Percentiles rank a stretch among this genome's conserved stretches.
These are phyloP conservation scores for Barnettozyma sucrosica DNA, from an alignment of 805 yeast genomes.

Conservation along the genomic window DNA sequence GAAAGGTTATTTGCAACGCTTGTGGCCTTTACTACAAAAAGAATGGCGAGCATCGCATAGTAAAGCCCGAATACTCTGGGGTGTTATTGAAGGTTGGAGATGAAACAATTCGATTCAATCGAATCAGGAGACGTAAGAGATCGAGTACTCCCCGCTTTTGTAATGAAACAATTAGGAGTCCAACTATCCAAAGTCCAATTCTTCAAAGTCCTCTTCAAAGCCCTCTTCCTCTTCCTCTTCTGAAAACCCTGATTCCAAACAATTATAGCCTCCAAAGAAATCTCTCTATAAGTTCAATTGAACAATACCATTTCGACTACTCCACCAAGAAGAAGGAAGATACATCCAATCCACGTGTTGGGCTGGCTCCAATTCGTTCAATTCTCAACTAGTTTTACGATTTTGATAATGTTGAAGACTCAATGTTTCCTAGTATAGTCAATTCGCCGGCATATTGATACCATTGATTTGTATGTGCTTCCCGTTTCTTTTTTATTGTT, in stretches of 20 bases:
- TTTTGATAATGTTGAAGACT: background rate
- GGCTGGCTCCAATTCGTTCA: background rate
- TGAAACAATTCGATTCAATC: conserved; percentile 18
- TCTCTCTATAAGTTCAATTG: background rate
- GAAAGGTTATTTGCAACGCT: conserved; percentile 89
- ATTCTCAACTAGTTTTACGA: background rate
- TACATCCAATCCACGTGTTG: background rate
- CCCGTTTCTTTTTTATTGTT: too few species aligned
- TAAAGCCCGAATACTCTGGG: conserved; percentile 8
- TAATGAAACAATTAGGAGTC: background rate
- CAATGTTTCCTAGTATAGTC: background rate
- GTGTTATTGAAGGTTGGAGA: conserved; percentile 19
- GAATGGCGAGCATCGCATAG: conserved; percentile 18
- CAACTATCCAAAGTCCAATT: background rate
- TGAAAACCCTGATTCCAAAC: background rate
- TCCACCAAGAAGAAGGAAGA: background rate
- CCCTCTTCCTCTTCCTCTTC: background rate
- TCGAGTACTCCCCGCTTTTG: background rate
- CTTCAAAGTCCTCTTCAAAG: background rate
- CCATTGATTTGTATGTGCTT: too few species aligned
- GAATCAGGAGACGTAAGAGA: conserved; percentile 19
- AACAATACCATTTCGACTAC: conserved; percentile 1
- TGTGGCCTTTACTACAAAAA: conserved; percentile 82
- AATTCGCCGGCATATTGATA: too few species aligned
- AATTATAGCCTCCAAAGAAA: background rate